Base-by-base conservation (phyloP, 768 basidiomycete species). In the Dioszegia crocea region DNA sequence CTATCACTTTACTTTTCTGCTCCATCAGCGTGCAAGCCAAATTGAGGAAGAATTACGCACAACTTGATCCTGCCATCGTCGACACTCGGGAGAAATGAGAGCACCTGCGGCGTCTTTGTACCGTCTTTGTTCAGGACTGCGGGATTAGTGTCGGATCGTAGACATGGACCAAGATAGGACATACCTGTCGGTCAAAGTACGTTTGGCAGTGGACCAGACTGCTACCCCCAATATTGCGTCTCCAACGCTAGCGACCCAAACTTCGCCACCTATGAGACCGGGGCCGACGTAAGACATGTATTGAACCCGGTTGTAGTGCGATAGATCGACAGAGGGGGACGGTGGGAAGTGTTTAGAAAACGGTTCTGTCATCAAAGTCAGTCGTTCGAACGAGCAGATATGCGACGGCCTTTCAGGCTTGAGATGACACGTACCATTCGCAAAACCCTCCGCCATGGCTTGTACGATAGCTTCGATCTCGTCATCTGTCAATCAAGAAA, bases 131-230 rank as follows among this genome's bases (percentile, higher is more conserved):
- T 50, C 49, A 11, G 30, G 30, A 19, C 49, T 50, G 30, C 14
- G 4, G 4, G 24, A 4, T n/a, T 12, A 17, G 19, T 17, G 30
- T 17, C 21, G 17, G 27, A 2, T n/a, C 27, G 11, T 26, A 2
- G 47, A 14, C 33, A 17, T 11, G 16, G 47, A n/a, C 16, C 27
- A 5, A 31, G 47, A 17, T 8, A 29, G 9, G 24, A 19, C 47
- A 29, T n/a, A 50, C 49, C n/a, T 33, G 21, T 50, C 49, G 49
- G 31, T 38, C 49, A 50, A 6, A 12, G 49, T 50, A 33, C 16
- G 6, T 19, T 31, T 31, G 6, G 49, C 31, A 9, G 29, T 10
- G 12, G 30, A 17, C 49, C 49, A 50, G 31, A 50, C 36, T 2
- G 31, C 49, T 19, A 50, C 17, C 2, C 49, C 49, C 31, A 50